Conservation (phyloP, 805 yeast species). For the Isabelozyma heimii region DNA sequence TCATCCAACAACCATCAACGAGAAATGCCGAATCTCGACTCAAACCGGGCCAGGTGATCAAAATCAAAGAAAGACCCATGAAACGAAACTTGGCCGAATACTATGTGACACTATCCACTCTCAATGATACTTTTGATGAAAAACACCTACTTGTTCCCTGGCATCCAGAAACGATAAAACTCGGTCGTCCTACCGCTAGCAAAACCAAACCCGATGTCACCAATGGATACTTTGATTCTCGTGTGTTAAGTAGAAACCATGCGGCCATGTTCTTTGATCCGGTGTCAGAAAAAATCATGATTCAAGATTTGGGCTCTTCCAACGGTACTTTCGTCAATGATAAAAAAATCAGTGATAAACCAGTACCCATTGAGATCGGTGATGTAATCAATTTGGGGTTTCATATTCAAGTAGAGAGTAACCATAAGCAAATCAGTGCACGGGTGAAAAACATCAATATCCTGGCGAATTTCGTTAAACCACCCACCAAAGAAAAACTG, state of each 20-base stretch:
- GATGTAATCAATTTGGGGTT: conserved; percentile 94
- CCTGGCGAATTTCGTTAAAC: conserved; percentile 30
- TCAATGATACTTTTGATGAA: conserved; percentile 78
- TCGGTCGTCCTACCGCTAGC: conserved; percentile 86
- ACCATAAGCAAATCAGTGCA: conserved; percentile 86
- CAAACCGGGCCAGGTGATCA: conserved; percentile 1
- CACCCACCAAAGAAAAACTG: conserved; percentile 1
- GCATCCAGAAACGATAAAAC: conserved; percentile 75
- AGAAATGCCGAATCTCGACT: conserved; percentile 7
- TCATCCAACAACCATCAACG: conserved; percentile 21
- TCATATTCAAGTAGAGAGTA: conserved; percentile 66
- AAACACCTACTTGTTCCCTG: conserved; percentile 79
- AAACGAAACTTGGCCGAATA: conserved; percentile 36
- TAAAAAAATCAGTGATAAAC: conserved; percentile 58
- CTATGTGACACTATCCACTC: conserved; percentile 68
- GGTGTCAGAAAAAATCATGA: conserved; percentile 59
- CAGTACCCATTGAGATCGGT: conserved; percentile 65
- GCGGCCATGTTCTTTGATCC: conserved; percentile 83
- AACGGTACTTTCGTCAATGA: conserved; percentile 94
- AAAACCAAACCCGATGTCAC: conserved; percentile 57
- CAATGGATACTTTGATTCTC: conserved; percentile 91
- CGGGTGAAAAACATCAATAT: conserved; percentile 71
- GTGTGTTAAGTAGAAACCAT: conserved; percentile 90
- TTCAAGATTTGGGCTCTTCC: conserved; percentile 84
- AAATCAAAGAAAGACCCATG: conserved; percentile 7